Evolutionary conservation across 345 rosid genomes (phyloP).

Genomic region (Rhizophora mangle): DNA sequence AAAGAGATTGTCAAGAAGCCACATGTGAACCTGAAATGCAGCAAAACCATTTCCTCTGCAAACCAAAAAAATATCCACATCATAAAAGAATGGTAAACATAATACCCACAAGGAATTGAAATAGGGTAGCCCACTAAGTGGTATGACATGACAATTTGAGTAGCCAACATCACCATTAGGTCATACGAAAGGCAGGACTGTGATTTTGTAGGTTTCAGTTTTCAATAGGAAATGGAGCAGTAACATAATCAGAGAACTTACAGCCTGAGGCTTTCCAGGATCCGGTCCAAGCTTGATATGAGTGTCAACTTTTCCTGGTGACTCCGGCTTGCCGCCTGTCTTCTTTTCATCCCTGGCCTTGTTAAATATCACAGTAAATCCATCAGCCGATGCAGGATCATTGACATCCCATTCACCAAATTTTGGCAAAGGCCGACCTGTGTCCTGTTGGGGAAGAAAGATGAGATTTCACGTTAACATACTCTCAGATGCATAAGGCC

Average conservation of each 20-base stretch:
- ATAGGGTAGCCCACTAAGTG: background rate
- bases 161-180: background rate
- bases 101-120: background rate
- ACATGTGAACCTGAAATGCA: conserved; percentile 66
- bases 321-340: conserved; percentile 66
- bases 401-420: conserved; percentile 98
- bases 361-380: conserved; percentile 92
- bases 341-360: conserved; percentile 94
- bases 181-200: background rate
- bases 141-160: background rate
- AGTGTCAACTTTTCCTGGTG: conserved; percentile 61
- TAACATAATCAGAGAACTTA: conserved; percentile 39
- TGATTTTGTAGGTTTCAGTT: background rate
- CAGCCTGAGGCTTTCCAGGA: conserved; percentile 67
- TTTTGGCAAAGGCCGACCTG: conserved; percentile 83
- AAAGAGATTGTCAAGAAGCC: conserved; percentile 50
- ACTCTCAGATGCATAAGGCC: background rate
- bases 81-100: conserved; percentile 6
- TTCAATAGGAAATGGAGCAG: background rate
- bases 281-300: conserved; percentile 50
- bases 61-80: conserved; percentile 15
- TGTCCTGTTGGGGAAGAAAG: conserved; percentile 45
- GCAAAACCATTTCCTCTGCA: conserved; percentile 95
- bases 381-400: conserved; percentile 91
- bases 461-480: conserved; percentile 9